Conservation (phyloP, 371 early-diverging fungal genomes). For the Cokeromyces recurvatus region DNA sequence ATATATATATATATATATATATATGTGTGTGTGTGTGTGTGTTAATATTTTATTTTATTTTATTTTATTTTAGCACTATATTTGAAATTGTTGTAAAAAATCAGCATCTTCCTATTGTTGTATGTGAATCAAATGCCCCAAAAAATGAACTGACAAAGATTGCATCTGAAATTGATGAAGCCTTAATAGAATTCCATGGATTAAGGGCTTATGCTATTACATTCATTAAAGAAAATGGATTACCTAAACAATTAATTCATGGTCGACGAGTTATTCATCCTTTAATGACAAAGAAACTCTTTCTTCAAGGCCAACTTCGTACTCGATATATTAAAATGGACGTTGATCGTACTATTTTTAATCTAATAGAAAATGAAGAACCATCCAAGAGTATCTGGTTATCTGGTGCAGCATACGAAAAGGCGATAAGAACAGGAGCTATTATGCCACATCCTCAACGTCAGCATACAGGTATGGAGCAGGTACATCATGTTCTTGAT, state of each 20-base stretch:
- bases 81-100: constrained; percentile 60
- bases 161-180: constrained; percentile 51
- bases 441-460: constrained; percentile 41
- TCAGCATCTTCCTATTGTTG: constrained; percentile 62
- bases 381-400: constrained; percentile 30
- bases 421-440: constrained; percentile 14
- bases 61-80: constrained; percentile 35
- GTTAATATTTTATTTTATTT: no score
- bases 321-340: constrained; percentile 40
- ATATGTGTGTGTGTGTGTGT: no score
- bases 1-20: no score
- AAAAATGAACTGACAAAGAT: constrained; percentile 38
- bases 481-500: constrained; percentile 49
- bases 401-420: constrained; percentile 13
- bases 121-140: constrained; percentile 53
- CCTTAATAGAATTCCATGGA: constrained; percentile 52
- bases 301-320: constrained; percentile 52
- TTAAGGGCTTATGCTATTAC: constrained; percentile 54
- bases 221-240: constrained; percentile 47
- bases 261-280: constrained; percentile 58
- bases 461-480: constrained; percentile 68
- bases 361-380: constrained; percentile 43
- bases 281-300: constrained; percentile 52
- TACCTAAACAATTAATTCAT: constrained; percentile 65
- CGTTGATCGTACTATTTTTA: constrained; percentile 46